Base-by-base conservation (phyloP, 192 early-diverging fungal species). In the Backusella mclennaniae region DNA sequence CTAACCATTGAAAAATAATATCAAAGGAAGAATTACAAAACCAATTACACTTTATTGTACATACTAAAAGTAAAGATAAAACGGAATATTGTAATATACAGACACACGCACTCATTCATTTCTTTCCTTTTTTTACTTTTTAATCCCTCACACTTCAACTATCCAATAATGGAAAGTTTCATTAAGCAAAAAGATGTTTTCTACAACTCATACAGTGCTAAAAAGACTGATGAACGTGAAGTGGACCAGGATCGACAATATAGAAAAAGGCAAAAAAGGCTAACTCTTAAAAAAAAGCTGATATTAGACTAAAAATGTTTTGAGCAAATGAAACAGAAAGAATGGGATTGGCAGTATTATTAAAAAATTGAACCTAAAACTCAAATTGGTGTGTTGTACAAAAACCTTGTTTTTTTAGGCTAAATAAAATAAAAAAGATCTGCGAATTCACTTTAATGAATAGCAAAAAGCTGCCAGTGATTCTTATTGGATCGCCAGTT, bases 251-350 rank as follows among this genome's bases (percentile, higher is more conserved):
- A 63, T 63, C 56, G 56, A 63, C 56, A 63, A 63, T 63, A 63
- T 63, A 63, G 56, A 63, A 38, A 19, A 69, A 12, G 68, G 41
- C n/a, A 19, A 69, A 23, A 21, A 41, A 69, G 38, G 35, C 9
- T 38, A 38, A 35, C 21, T 69, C n/a, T 35, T 35, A 31, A 35
- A 67, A 67, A 39, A 69, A 21, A 69, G 19, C n/a, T 6, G 38
- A 67, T 35, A n/a, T 31, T 17, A 67, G 31, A 67, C 66, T 67
- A 67, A 67, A 67, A 66, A 66, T 29, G 4, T 67, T 33, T 67
- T 41, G 35, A 35, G 68, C 68, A 69, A 69, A 69, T 69, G 68
- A 69, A 69, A 41, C 38, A 41, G n/a, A 41, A 69, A 69, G 68
- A 69, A 69, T 69, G 38, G 36, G 68, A 69, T 69, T 69, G 68